Conservation (phyloP, 2,329 filamentous ascomycete species). For the Tolypocladium nubicola region DNA sequence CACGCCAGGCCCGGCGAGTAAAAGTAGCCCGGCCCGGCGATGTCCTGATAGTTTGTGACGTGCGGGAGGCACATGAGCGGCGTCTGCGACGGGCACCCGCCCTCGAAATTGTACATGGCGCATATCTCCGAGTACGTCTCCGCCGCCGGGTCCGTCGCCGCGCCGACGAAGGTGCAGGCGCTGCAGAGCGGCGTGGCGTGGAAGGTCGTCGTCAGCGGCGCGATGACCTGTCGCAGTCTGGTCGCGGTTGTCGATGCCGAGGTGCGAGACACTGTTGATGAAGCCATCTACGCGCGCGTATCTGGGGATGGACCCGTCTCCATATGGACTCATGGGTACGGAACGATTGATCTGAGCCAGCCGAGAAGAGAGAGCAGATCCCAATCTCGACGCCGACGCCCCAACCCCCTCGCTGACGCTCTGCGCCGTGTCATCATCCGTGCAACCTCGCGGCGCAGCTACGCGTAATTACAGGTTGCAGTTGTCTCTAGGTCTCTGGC, state of each 20-base stretch:
- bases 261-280: background rate
- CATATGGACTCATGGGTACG: background rate
- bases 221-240: background rate
- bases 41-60: background rate
- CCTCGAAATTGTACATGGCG: background rate
- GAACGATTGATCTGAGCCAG: background rate
- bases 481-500: background rate
- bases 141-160: conserved; percentile 1
- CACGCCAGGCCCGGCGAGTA: background rate
- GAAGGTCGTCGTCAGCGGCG: background rate
- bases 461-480: background rate
- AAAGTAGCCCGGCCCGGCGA: background rate
- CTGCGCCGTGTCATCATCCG: background rate
- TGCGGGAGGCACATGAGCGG: background rate
- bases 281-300: background rate
- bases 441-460: background rate
- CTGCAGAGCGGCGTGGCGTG: background rate
- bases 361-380: background rate
- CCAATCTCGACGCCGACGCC: background rate
- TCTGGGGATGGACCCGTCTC: background rate
- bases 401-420: background rate
- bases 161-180: background rate
- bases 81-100: background rate
- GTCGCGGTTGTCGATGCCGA: background rate
- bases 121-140: background rate